phyloP scores from a whole-genome alignment of 2,329 filamentous ascomycete species.

The Colletotrichum sp. region DNA sequence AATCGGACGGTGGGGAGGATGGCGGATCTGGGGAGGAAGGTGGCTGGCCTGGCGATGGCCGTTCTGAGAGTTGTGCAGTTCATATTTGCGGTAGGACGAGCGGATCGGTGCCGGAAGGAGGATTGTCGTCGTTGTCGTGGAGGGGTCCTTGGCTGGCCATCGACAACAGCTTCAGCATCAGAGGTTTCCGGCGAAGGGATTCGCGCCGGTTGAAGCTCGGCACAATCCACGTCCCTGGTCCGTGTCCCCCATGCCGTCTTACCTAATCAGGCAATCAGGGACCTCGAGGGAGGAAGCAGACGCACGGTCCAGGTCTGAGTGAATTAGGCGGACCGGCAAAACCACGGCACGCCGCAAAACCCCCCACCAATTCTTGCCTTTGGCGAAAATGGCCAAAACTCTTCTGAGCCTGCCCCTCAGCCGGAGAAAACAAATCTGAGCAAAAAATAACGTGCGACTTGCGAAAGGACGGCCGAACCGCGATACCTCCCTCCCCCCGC shows the following conservation, averaged over 20 bases:
- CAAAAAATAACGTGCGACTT: slow-evolving; percentile 3
- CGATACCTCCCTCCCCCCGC: slow-evolving; percentile 14
- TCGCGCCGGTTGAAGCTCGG: slow-evolving; percentile 22
- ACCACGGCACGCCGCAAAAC: slow-evolving; percentile 15
- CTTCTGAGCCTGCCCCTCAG: slow-evolving; percentile 20
- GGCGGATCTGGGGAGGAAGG: neutral
- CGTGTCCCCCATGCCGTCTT: neutral
- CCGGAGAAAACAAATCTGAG: slow-evolving; percentile 7
- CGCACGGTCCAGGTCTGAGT: neutral
- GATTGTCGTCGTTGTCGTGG: neutral
- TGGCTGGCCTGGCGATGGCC: neutral
- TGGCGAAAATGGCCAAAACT: slow-evolving; percentile 26
- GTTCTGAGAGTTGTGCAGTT: neutral
- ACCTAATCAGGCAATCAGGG: neutral
- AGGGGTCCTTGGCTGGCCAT: neutral
- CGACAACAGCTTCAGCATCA: neutral
- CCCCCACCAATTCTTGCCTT: slow-evolving; percentile 23
- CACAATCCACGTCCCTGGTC: neutral
- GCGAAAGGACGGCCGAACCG: slow-evolving; percentile 9
- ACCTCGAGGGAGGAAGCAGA: fast-evolving
- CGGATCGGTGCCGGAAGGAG: neutral
- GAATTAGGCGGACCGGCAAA: slow-evolving; percentile 19
- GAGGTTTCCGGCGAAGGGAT: slow-evolving; percentile 17
- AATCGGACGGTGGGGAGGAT: slow-evolving; percentile 10
- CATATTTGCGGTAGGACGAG: neutral